Evolutionary conservation across 768 basidiomycete species (phyloP).

Genomic region (Russula sp.): DNA sequence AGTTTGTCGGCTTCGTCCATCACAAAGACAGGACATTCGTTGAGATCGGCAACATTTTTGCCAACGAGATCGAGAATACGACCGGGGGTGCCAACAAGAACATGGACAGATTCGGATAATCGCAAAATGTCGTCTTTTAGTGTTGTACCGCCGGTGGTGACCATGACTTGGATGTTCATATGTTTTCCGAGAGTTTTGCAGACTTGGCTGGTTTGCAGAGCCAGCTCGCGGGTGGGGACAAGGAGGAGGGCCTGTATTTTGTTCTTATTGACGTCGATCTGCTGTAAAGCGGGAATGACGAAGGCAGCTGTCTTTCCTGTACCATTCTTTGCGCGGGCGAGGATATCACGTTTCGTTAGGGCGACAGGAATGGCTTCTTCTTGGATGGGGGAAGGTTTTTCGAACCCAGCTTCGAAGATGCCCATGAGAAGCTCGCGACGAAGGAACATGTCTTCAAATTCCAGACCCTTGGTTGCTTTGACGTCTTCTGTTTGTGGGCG

Average conservation of each 20-base stretch:
- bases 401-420: conserved; percentile 97
- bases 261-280: conserved; percentile 72
- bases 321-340: conserved; percentile 93
- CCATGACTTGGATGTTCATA: conserved; percentile 95
- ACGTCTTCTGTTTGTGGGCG: conserved; percentile 98
- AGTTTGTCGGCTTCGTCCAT: conserved; percentile 99
- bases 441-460: conserved; percentile 93
- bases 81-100: conserved; percentile 96
- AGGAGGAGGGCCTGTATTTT: conserved; percentile 97
- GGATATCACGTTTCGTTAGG: conserved; percentile 87
- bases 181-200: conserved; percentile 97
- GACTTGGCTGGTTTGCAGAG: conserved; percentile 97
- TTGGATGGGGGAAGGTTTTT: conserved; percentile 95
- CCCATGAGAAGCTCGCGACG: conserved; percentile 97
- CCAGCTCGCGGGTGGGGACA: conserved; percentile 97
- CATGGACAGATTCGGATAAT: conserved; percentile 83
- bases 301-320: conserved; percentile 99
- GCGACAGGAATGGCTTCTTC: conserved; percentile 98
- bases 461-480: conserved; percentile 84
- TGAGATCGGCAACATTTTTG: conserved; percentile 89
- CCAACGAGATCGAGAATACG: conserved; percentile 92
- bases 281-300: conserved; percentile 94
- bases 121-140: conserved; percentile 97
- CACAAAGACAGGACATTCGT: conserved; percentile 92
- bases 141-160: conserved; percentile 96